Conservation (phyloP, 2,329 filamentous ascomycete genomes). For the Colletotrichum spinosum region DNA sequence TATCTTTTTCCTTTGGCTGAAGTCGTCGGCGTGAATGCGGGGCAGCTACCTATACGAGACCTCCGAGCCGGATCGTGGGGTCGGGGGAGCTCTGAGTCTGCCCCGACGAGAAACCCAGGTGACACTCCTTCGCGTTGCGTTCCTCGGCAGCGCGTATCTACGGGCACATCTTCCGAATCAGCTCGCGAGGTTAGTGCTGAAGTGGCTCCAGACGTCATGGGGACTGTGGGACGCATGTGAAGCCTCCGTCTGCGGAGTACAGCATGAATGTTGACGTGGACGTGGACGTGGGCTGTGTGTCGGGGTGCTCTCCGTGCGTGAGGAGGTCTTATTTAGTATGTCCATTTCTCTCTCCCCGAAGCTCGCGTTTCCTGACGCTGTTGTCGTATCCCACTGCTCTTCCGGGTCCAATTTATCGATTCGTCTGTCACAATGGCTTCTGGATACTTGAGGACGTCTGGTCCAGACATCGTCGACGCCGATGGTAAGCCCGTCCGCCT, state of each 20-base stretch:
- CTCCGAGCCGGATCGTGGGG: slow-evolving; percentile 11
- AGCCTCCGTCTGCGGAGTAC: not conserved
- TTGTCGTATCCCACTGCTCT: too few species aligned
- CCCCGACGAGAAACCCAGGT: slow-evolving; percentile 15
- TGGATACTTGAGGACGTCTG: slow-evolving; percentile 33
- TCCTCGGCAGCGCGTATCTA: not conserved
- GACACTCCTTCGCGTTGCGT: not conserved
- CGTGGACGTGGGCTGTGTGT: not conserved
- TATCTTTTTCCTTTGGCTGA: slow-evolving; percentile 39
- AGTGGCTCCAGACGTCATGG: slow-evolving; percentile 18
- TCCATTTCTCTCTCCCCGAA: too few species aligned
- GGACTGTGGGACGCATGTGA: slow-evolving; percentile 15
- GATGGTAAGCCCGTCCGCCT: slow-evolving; percentile 59
- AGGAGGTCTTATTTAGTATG: slow-evolving; percentile 7
- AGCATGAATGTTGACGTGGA: too few species aligned
- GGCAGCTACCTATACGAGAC: slow-evolving; percentile 3
- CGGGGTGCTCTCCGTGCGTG: not conserved
- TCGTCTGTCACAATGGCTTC: slow-evolving; percentile 5
- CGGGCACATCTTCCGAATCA: not conserved
- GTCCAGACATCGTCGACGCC: slow-evolving; percentile 53
- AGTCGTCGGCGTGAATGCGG: slow-evolving; percentile 2
- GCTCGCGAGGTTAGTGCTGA: not conserved
- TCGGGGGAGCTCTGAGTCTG: slow-evolving; percentile 21
- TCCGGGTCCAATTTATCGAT: not conserved
- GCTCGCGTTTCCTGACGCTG: too few species aligned